These are phyloP conservation scores for Phytophthora rubi DNA, from an alignment of 352 stramenopile species.

Conservation along the genomic window DNA sequence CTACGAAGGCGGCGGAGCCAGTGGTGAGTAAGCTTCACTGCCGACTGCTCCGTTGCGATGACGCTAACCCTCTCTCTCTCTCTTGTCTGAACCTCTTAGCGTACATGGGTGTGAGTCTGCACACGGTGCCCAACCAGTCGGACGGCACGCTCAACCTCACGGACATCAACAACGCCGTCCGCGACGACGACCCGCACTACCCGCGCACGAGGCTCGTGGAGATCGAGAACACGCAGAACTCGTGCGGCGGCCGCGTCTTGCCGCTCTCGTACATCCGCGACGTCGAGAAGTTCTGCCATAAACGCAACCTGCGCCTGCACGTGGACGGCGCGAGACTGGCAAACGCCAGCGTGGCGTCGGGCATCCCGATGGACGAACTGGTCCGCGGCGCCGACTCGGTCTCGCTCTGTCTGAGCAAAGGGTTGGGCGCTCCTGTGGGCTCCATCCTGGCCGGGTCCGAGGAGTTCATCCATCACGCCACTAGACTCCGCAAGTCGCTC, in stretches of 20 bases:
- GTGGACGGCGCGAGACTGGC: constrained; percentile 96
- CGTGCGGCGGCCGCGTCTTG: constrained; percentile 93
- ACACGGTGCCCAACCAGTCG: constrained; percentile 82
- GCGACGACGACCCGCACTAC: constrained; percentile 80
- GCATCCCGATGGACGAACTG: constrained; percentile 73
- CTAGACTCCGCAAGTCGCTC: constrained; percentile 94
- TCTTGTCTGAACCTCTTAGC: constrained; percentile 39
- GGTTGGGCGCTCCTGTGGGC: constrained; percentile 94
- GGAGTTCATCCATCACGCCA: constrained; percentile 91
- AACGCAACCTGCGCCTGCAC: constrained; percentile 91
- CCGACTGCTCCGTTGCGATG: not conserved
- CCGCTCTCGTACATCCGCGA: constrained; percentile 82
- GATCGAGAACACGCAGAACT: constrained; percentile 99
- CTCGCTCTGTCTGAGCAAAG: constrained; percentile 97
- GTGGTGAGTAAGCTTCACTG: constrained; percentile 46
- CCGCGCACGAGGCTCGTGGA: constrained; percentile 90
- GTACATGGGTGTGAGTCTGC: constrained; percentile 91
- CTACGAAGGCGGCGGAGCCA: constrained; percentile 95
- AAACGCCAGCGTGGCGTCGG: constrained; percentile 92
- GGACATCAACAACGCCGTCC: constrained; percentile 82
- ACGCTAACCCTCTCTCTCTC: not conserved
- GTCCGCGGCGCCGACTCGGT: constrained; percentile 91
- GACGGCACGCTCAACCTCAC: constrained; percentile 89
- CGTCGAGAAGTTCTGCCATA: constrained; percentile 73
- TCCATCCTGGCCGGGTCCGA: constrained; percentile 93